Conservation (phyloP, 257 asterid genomes). For the Capsicum baccatum region DNA sequence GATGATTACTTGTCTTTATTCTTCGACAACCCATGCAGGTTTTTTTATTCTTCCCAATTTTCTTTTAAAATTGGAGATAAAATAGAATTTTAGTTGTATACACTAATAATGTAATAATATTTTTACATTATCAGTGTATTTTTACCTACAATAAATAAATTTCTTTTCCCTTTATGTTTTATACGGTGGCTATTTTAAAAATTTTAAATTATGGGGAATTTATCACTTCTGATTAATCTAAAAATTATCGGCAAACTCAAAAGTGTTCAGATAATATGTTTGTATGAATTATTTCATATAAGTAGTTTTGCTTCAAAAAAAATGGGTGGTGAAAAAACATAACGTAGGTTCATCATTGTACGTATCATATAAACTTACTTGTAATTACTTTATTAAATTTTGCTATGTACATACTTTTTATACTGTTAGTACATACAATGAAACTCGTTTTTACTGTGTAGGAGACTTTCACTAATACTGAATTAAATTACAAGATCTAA, state of each 20-base stretch:
- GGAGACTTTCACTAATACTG: too few relatives aligned
- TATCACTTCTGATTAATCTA: not conserved
- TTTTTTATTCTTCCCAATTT: not conserved
- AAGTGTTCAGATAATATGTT: not conserved
- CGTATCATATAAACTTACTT: not conserved
- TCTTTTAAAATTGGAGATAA: not conserved
- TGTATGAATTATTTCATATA: not conserved
- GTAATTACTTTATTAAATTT: not conserved
- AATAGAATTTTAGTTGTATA: not conserved
- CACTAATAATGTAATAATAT: not conserved
- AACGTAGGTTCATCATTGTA: not conserved
- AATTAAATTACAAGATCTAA: too few relatives aligned
- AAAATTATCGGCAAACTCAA: not conserved
- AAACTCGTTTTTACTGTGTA: not conserved
- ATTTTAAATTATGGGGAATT: too few relatives aligned
- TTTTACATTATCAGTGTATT: not conserved
- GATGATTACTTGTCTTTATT: constrained; percentile 66
- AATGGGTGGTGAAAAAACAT: too few relatives aligned
- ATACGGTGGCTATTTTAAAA: too few relatives aligned
- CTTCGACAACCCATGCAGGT: constrained; percentile 84
- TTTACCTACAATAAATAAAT: too few relatives aligned
- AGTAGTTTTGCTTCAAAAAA: not conserved
- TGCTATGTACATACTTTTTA: not conserved
- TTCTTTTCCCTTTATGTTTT: too few relatives aligned
- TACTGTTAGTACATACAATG: not conserved